A percentile compares a stretch with the other conserved stretches of the same genome.
phyloP scores from a whole-genome alignment of 768 basidiomycete species.

The Chalciporus chontae region DNA sequence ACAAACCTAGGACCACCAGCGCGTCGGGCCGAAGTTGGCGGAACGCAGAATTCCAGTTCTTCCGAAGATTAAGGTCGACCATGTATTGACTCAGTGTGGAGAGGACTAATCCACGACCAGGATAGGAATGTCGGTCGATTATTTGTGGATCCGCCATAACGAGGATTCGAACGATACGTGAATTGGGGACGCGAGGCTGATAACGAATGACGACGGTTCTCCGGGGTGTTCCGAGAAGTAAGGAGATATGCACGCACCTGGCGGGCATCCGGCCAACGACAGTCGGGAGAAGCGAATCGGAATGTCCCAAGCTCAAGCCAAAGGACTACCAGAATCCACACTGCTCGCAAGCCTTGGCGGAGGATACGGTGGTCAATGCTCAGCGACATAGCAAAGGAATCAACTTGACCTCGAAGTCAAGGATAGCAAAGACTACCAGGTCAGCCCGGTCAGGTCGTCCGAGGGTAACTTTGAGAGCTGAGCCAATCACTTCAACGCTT shows the following conservation, averaged over 20 bases:
- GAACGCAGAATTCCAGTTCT: constrained; percentile 73
- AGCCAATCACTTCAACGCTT: not conserved
- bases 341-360: constrained; percentile 40
- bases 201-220: not conserved
- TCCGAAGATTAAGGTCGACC: constrained; percentile 80
- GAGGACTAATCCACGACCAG: constrained; percentile 50
- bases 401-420: not conserved
- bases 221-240: not conserved
- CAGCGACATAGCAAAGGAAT: constrained; percentile 1
- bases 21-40: constrained; percentile 55
- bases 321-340: constrained; percentile 61
- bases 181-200: constrained; percentile 17
- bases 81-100: constrained; percentile 59
- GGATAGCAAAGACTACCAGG: not conserved
- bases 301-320: constrained; percentile 73
- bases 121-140: constrained; percentile 72
- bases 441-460: no score
- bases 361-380: constrained; percentile 2
- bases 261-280: constrained; percentile 58
- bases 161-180: constrained; percentile 41
- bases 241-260: constrained; percentile 21
- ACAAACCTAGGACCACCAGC: constrained; percentile 70
- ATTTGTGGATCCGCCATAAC: constrained; percentile 88
- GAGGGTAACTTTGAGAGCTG: no score
- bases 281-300: constrained; percentile 40